phyloP scores from a whole-genome alignment of 805 yeast genomes.

The Priceomyces haplophilus region DNA sequence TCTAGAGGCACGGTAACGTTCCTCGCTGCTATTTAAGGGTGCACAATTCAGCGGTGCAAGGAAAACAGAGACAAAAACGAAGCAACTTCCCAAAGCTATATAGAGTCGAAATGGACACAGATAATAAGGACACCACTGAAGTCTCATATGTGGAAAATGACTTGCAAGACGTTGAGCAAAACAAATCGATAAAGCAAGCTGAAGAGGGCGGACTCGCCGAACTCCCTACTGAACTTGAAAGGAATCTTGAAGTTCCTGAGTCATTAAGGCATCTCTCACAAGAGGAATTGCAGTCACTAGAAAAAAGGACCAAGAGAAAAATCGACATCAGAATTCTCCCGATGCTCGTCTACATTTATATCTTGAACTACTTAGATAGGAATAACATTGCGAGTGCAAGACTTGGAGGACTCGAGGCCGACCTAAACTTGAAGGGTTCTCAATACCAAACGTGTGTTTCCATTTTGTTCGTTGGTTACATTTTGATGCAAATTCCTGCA shows the following conservation, averaged over 20 bases:
- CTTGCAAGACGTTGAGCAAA: background rate
- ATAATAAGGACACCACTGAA: slow-evolving; percentile 1
- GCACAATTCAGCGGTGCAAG: background rate
- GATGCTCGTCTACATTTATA: slow-evolving; percentile 47
- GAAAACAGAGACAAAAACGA: no score
- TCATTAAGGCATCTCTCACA: slow-evolving; percentile 27
- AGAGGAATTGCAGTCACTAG: slow-evolving; percentile 44
- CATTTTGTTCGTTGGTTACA: slow-evolving; percentile 50
- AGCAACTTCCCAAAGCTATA: no score
- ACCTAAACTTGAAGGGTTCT: slow-evolving; percentile 38
- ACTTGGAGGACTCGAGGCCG: slow-evolving; percentile 47
- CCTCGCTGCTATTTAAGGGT: background rate
- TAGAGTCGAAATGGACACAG: background rate
- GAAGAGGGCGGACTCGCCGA: background rate
- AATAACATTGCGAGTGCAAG: slow-evolving; percentile 55
- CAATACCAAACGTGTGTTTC: slow-evolving; percentile 52
- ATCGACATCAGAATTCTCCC: slow-evolving; percentile 51
- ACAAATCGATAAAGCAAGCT: background rate
- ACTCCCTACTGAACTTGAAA: slow-evolving; percentile 6
- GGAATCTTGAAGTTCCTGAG: slow-evolving; percentile 23
- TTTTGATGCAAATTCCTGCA: slow-evolving; percentile 47
- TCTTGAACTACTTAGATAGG: slow-evolving; percentile 51
- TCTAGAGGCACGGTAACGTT: no score
- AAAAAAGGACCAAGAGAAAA: slow-evolving; percentile 43
- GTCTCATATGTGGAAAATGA: slow-evolving; percentile 1